Conservation (phyloP, 192 early-diverging fungal species). For the Backusella psychrophila region DNA sequence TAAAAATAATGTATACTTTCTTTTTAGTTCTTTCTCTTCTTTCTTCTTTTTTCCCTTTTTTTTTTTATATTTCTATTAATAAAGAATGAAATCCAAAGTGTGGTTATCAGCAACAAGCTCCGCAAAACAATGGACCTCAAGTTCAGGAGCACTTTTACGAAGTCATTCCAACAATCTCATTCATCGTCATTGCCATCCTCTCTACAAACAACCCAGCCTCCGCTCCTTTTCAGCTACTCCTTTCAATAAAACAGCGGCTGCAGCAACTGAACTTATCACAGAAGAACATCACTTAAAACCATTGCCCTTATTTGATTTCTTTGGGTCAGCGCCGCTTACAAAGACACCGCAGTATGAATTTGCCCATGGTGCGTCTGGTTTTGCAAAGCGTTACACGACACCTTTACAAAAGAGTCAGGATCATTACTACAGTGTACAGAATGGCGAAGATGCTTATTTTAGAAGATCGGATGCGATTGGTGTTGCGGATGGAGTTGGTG, state of each 20-base stretch:
- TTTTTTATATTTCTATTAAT: background rate
- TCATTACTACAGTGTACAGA: constrained; percentile 62
- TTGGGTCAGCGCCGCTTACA: background rate
- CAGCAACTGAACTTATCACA: background rate
- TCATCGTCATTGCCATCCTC: background rate
- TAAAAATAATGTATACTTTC: background rate
- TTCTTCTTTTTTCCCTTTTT: background rate
- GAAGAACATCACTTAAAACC: background rate
- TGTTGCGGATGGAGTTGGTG: constrained; percentile 95
- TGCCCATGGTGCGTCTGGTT: constrained; percentile 23
- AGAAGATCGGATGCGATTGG: constrained; percentile 81
- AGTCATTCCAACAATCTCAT: background rate
- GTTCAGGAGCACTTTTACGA: background rate
- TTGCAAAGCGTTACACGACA: constrained; percentile 23
- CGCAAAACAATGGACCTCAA: background rate
- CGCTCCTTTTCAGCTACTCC: background rate
- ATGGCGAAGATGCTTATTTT: constrained; percentile 97
- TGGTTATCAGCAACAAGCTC: background rate
- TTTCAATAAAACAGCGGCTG: background rate
- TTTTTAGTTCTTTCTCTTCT: background rate
- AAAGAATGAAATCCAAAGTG: constrained; percentile 7
- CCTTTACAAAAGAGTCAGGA: constrained; percentile 31
- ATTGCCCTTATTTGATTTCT: constrained; percentile 14
- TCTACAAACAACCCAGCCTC: background rate
- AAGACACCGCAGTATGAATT: constrained; percentile 18